Evolutionary conservation across 805 yeast genomes (phyloP).

Genomic region (Candida cerambycidarum): DNA sequence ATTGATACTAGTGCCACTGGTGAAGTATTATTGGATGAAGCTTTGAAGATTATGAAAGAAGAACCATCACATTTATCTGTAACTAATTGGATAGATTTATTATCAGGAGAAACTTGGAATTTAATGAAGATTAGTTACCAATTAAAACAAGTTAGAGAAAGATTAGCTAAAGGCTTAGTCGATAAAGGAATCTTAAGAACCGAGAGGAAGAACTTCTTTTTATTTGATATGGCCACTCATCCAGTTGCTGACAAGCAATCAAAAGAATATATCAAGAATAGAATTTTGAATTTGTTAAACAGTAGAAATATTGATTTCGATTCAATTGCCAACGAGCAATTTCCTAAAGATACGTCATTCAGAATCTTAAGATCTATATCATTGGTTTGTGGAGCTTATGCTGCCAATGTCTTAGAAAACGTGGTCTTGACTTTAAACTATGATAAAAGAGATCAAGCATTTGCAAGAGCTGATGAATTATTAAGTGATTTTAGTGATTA

Average conservation of each 20-base stretch:
- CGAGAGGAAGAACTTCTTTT: constrained; percentile 88
- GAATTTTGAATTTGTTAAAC: constrained; percentile 69
- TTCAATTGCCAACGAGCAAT: constrained; percentile 48
- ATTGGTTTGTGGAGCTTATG: constrained; percentile 85
- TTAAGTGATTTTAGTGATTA: constrained; percentile 77
- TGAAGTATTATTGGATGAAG: constrained; percentile 91
- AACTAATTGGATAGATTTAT: constrained; percentile 87
- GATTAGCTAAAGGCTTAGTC: constrained; percentile 93
- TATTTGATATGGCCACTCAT: constrained; percentile 98
- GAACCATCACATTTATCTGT: constrained; percentile 79
- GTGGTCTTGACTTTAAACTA: constrained; percentile 73
- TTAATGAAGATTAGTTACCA: constrained; percentile 91
- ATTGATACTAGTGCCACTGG: constrained; percentile 87
- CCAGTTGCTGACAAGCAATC: constrained; percentile 86
- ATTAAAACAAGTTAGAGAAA: constrained; percentile 94
- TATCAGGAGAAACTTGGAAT: constrained; percentile 97
- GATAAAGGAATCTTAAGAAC: constrained; percentile 96
- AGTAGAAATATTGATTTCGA: constrained; percentile 62
- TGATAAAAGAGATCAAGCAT: constrained; percentile 89
- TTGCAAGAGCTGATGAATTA: constrained; percentile 91
- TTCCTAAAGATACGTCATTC: constrained; percentile 67
- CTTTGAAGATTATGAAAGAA: constrained; percentile 82
- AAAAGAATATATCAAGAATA: constrained; percentile 74
- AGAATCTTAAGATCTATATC: constrained; percentile 75
- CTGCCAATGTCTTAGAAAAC: constrained; percentile 95